Conservation (phyloP, 83 land plant species). For the Isoetes engelmannii region DNA sequence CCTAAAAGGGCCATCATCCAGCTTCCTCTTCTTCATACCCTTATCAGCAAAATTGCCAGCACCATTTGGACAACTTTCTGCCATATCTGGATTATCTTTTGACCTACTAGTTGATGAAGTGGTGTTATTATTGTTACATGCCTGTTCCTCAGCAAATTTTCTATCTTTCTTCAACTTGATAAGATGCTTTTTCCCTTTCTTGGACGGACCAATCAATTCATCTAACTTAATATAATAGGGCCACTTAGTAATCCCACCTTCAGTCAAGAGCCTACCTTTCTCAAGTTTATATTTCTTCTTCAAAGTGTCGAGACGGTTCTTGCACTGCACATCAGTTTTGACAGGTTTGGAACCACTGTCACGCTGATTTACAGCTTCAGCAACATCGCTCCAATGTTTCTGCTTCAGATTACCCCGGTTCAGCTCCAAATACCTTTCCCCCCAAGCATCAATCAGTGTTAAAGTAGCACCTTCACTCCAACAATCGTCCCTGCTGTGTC, state of each 20-base stretch:
- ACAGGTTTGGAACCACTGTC: conserved; percentile 30
- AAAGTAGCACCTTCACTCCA: conserved; percentile 60
- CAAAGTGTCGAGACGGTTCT: conserved; percentile 75
- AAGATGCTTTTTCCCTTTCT: conserved; percentile 13
- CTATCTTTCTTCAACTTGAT: conserved; percentile 21
- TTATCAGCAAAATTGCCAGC: background rate
- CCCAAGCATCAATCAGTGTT: conserved; percentile 60
- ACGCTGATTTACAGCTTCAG: conserved; percentile 48
- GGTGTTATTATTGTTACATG: background rate
- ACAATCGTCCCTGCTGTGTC: conserved; percentile 40
- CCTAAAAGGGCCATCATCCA: conserved; percentile 14
- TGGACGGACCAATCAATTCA: conserved; percentile 32
- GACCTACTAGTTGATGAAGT: background rate
- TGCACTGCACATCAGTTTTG: conserved; percentile 68
- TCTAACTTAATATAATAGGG: conserved; percentile 46
- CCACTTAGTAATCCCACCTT: conserved; percentile 29
- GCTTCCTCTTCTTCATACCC: conserved; percentile 11
- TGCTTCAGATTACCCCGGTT: conserved; percentile 67
- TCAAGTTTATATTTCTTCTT: conserved; percentile 78
- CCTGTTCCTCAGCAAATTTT: background rate
- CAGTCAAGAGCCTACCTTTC: conserved; percentile 42
- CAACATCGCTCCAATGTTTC: conserved; percentile 72
- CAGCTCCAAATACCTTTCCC: conserved; percentile 52
- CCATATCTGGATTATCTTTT: conserved; percentile 4
- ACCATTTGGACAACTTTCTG: conserved; percentile 8